Conservation (phyloP, 2,329 filamentous ascomycete genomes). For the Boeremia lycopersici region DNA sequence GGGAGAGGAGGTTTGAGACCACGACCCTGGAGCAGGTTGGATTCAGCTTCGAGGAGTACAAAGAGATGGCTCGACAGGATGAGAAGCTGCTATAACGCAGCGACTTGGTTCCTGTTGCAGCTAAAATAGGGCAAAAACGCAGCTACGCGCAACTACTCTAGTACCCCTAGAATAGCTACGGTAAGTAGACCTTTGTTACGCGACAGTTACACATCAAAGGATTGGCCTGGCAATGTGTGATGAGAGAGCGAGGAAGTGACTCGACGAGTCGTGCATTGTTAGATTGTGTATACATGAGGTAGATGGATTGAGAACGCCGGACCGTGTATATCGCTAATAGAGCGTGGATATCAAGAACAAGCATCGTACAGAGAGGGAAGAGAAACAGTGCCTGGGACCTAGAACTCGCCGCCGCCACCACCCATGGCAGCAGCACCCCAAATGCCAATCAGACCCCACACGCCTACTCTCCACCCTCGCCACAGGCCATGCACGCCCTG, state of each 20-base stretch:
- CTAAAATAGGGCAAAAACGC: too few relatives aligned
- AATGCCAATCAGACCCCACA: constrained; percentile 76
- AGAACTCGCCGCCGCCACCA: constrained; percentile 48
- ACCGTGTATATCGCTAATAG: constrained; percentile 9
- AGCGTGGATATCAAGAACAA: constrained; percentile 8
- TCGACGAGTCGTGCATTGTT: too few relatives aligned
- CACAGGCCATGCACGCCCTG: constrained; percentile 73
- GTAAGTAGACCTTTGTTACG: too few relatives aligned
- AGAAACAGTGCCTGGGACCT: background rate
- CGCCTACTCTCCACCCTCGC: constrained; percentile 77
- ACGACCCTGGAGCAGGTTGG: constrained; percentile 74
- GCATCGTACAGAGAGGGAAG: background rate
- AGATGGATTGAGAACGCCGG: background rate
- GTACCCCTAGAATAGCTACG: too few relatives aligned
- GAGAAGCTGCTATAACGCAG: constrained; percentile 6
- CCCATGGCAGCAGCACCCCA: constrained; percentile 71
- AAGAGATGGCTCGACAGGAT: constrained; percentile 13
- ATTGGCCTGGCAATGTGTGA: too few relatives aligned
- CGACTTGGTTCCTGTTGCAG: too few relatives aligned
- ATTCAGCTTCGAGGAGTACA: constrained; percentile 60
- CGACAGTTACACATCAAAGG: too few relatives aligned
- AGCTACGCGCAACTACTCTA: too few relatives aligned
- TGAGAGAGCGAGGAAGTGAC: too few relatives aligned
- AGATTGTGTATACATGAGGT: background rate
- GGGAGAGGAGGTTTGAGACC: constrained; percentile 62